phyloP scores from a whole-genome alignment of 2,329 filamentous ascomycete species.

The Ascochyta rabiei region DNA sequence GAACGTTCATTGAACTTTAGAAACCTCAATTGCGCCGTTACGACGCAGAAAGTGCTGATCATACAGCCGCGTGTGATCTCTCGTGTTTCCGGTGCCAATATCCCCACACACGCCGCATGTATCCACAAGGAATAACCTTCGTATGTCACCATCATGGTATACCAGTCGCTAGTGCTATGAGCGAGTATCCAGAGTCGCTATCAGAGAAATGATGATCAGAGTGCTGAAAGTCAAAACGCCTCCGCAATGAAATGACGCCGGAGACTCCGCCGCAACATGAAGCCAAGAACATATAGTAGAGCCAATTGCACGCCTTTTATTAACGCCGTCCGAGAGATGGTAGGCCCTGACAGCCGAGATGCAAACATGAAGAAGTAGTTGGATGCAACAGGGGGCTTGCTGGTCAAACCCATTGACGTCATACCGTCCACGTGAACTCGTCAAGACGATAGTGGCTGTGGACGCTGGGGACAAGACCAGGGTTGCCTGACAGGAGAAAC shows the following conservation, averaged over 20 bases:
- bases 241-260: conserved; percentile 32
- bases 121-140: conserved; percentile 37
- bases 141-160: conserved; percentile 39
- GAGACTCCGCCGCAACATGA: conserved; percentile 36
- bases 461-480: conserved; percentile 19
- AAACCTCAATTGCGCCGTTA: conserved; percentile 29
- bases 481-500: conserved; percentile 26
- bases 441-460: conserved; percentile 10
- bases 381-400: conserved; percentile 18
- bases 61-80: conserved; percentile 28
- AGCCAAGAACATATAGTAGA: conserved; percentile 28
- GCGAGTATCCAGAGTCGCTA: conserved; percentile 45
- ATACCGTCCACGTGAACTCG: not conserved
- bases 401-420: conserved; percentile 4
- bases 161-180: conserved; percentile 41
- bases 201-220: conserved; percentile 46
- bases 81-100: conserved; percentile 12
- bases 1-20: conserved; percentile 2
- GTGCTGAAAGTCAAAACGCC: conserved; percentile 33
- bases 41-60: conserved; percentile 31
- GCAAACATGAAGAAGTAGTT: conserved; percentile 40
- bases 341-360: conserved; percentile 37
- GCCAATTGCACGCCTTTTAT: conserved; percentile 42
- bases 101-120: conserved; percentile 20
- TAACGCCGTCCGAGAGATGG: conserved; percentile 42